These are phyloP conservation scores for Thermomucor indicae-seudaticae DNA, from an alignment of 371 early-diverging fungal species.

Conservation along the genomic window DNA sequence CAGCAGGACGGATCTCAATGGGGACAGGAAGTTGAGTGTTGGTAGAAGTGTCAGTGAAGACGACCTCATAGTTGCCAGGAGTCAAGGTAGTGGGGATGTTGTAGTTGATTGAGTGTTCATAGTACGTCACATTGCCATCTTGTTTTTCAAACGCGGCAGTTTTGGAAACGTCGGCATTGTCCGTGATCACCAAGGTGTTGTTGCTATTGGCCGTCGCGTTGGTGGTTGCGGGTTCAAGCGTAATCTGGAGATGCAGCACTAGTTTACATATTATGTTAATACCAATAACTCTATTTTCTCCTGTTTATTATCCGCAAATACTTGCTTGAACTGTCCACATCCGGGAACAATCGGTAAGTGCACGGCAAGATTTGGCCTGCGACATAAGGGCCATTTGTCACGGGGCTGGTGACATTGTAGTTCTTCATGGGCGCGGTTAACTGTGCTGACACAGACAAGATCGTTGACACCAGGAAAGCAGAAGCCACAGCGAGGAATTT, in stretches of 20 bases:
- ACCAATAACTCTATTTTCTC: not conserved
- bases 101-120: conserved; percentile 46
- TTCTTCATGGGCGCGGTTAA: conserved; percentile 29
- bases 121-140: conserved; percentile 39
- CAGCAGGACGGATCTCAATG: conserved; percentile 42
- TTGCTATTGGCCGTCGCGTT: not conserved
- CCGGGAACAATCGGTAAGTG: conserved; percentile 24
- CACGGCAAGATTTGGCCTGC: conserved; percentile 33
- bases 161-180: conserved; percentile 39
- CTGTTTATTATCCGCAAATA: not conserved
- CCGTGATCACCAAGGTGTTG: conserved; percentile 24
- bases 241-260: not conserved
- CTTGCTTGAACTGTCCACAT: conserved; percentile 21
- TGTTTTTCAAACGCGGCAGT: conserved; percentile 35
- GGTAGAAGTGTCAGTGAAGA: conserved; percentile 36
- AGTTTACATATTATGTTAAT: not conserved
- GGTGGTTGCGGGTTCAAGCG: not conserved
- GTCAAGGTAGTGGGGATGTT: conserved; percentile 29
- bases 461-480: conserved; percentile 2
- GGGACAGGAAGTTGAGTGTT: conserved; percentile 40
- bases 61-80: conserved; percentile 37
- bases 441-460: conserved; percentile 21
- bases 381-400: conserved; percentile 34
- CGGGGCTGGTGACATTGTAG: conserved; percentile 37
- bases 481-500: conserved; percentile 6